These are phyloP conservation scores for Arabidopsis lyrata DNA, from an alignment of 441 rosid genomes.

Conservation along the genomic window DNA sequence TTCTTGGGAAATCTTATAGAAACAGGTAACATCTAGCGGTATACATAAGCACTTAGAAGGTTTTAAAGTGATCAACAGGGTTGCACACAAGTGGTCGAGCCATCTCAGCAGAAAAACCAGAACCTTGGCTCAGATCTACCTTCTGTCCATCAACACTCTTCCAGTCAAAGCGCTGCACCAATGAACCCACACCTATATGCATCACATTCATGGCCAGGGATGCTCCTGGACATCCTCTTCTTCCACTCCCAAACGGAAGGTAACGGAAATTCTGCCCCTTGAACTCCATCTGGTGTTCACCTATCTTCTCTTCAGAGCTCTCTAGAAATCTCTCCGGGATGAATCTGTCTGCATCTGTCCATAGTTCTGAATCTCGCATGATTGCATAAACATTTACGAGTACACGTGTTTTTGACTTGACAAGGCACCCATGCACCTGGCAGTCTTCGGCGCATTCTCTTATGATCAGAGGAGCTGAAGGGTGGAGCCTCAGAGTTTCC, in stretches of 20 bases:
- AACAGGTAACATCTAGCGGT: constrained; percentile 6
- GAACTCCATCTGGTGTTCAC: constrained; percentile 71
- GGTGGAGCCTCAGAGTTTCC: constrained; percentile 53
- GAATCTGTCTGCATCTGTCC: constrained; percentile 51
- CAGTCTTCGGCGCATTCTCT: constrained; percentile 48
- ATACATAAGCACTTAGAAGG: constrained; percentile 22
- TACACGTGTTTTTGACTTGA: constrained; percentile 47
- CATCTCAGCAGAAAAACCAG: constrained; percentile 47
- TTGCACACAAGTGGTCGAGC: constrained; percentile 44
- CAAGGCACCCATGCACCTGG: constrained; percentile 48
- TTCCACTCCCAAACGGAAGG: constrained; percentile 51
- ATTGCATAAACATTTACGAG: constrained; percentile 50
- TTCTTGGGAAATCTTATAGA: constrained; percentile 14
- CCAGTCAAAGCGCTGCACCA: constrained; percentile 51
- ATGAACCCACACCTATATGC: constrained; percentile 38
- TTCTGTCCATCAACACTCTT: constrained; percentile 36
- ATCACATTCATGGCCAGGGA: constrained; percentile 47
- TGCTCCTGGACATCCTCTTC: constrained; percentile 52
- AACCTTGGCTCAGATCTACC: constrained; percentile 42
- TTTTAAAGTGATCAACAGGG: constrained; percentile 45
- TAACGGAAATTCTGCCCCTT: constrained; percentile 70
- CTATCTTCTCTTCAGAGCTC: constrained; percentile 51
- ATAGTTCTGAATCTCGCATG: constrained; percentile 53
- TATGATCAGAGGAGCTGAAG: constrained; percentile 44
- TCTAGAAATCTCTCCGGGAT: constrained; percentile 52